A percentile compares a stretch with the other conserved stretches of the same genome.
These are phyloP conservation scores for Xerocomus brunneocitrinus DNA, from an alignment of 768 basidiomycete species.

Conservation along the genomic window DNA sequence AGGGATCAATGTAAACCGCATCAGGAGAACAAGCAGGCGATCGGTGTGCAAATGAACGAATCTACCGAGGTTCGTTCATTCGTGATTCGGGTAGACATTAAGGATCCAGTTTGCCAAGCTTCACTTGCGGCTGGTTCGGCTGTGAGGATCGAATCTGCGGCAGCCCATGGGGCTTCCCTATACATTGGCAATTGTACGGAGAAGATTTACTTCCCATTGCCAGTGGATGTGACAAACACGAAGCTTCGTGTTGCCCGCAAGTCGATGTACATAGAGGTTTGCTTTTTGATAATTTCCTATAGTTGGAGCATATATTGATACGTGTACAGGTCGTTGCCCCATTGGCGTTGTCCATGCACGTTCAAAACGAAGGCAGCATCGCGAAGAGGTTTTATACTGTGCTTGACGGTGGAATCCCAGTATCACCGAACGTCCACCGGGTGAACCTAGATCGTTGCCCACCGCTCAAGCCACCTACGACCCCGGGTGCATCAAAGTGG, in stretches of 20 bases:
- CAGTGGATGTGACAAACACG: constrained; percentile 33
- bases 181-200: constrained; percentile 18
- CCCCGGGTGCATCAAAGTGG: constrained; percentile 24
- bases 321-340: constrained; percentile 19
- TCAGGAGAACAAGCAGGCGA: constrained; percentile 13
- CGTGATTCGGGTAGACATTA: constrained; percentile 18
- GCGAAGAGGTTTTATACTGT: constrained; percentile 29
- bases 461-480: constrained; percentile 20
- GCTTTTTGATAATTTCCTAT: neutral
- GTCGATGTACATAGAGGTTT: constrained; percentile 44
- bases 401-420: constrained; percentile 8
- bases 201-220: constrained; percentile 39
- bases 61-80: constrained; percentile 17
- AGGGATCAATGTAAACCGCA: neutral
- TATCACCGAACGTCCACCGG: constrained; percentile 37
- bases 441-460: constrained; percentile 36
- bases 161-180: constrained; percentile 1
- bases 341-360: constrained; percentile 10
- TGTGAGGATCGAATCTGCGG: constrained; percentile 14
- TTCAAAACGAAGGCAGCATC: constrained; percentile 14
- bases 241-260: constrained; percentile 50
- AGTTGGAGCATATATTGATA: neutral
- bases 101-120: constrained; percentile 17
- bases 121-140: constrained; percentile 15
- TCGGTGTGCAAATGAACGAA: constrained; percentile 16